Percentiles rank a stretch among this genome's conserved stretches.
Conservation (phyloP, 2,329 filamentous ascomycete species). For the Aureobasidium uvarum region DNA sequence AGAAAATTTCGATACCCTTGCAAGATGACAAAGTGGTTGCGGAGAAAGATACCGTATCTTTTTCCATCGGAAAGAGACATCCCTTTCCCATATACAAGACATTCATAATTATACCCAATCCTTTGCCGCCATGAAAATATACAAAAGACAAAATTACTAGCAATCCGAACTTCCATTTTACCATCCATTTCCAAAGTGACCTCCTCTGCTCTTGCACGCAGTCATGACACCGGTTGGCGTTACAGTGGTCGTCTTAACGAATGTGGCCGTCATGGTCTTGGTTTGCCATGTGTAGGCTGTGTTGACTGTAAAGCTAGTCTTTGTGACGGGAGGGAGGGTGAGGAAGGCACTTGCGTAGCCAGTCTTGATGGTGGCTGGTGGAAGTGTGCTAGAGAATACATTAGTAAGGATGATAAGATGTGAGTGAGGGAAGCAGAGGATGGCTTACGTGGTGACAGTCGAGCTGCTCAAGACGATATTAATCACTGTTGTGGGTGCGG, state of each 20-base stretch:
- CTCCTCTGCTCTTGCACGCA: conserved; percentile 39
- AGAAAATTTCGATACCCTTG: too few relatives aligned
- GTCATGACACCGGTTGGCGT: conserved; percentile 40
- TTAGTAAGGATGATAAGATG: neutral
- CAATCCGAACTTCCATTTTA: too few relatives aligned
- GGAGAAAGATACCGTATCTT: too few relatives aligned
- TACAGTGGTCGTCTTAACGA: conserved; percentile 38
- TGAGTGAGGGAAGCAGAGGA: neutral
- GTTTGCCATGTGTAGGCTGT: conserved; percentile 37
- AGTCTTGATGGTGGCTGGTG: conserved; percentile 40
- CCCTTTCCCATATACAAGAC: too few relatives aligned
- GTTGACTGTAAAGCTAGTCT: conserved; percentile 34
- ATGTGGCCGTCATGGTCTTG: conserved; percentile 36
- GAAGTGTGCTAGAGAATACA: conserved; percentile 36
- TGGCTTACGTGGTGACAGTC: conserved; percentile 28
- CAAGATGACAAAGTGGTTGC: too few relatives aligned
- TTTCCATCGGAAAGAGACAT: too few relatives aligned
- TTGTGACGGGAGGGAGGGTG: conserved; percentile 41
- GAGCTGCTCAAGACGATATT: conserved; percentile 34
- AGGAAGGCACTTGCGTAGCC: conserved; percentile 38
- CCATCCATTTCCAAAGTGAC: conserved; percentile 33
- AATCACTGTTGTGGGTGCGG: conserved; percentile 35
- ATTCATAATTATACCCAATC: neutral
- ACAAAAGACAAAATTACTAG: too few relatives aligned
- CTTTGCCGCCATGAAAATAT: neutral